Base-by-base conservation (phyloP, 202 grass and related monocot genomes). In the Bolboschoenoplectus hybrid region DNA sequence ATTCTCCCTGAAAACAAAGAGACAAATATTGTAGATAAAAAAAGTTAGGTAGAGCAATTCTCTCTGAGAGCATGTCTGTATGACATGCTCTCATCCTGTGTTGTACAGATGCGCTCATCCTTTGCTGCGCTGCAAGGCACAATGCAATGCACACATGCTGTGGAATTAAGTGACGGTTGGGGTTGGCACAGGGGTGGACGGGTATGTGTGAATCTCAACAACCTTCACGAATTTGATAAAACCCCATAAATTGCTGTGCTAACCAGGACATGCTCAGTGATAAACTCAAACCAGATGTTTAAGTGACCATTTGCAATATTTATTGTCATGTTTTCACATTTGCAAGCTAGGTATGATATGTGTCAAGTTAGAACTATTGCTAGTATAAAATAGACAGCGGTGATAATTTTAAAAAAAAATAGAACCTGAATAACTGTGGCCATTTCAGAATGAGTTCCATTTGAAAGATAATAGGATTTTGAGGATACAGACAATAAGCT, bases 371-470 rank as follows among this genome's bases (percentile, higher is more conserved):
- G 60, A 64, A 67, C 6, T 43, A 66, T 92, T 35, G 9, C 11
- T 75, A 53, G 6, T 75, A 51, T 10, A 52, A 52, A 32, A 75
- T 75, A 75, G 72, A 52, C 32, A 75, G 36, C 12, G 4, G 53
- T 75, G 14, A 53, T 75, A 12, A 26, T 26, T 26, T 26, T 0
- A 26, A 69, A 40, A 80, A 19, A 62, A 43, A 20, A 43, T 6
- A 44, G 9, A 80, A 99, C 97, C 97, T 99, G 97, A 94, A 96
- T 89, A 91, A 96, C 63, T 60, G 86, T 89, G 20, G 87, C 77
- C 82, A 99, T 92, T 87, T 96, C 92, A 6, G 87, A 88, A 86
- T 62, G 88, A 84, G 72, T 88, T 89, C 90, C 85, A 84, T 92
- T 85, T 5, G 69, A 62, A 85, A 78, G 86, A 81, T 91, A 88